Base-by-base conservation (phyloP, 352 stramenopile species). In the Blastocystis sp. region DNA sequence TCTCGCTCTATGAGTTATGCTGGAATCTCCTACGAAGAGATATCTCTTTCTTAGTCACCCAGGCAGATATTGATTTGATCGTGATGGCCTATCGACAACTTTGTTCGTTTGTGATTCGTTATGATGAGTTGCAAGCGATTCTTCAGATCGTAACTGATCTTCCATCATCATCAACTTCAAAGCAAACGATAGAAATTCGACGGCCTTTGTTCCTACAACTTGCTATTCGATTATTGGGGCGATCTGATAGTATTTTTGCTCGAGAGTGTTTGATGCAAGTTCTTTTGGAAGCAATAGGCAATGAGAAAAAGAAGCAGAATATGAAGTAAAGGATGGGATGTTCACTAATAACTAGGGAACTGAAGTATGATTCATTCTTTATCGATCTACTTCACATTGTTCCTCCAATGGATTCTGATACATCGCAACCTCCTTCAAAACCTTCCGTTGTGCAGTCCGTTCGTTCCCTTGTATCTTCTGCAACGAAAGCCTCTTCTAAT, bases 321-420 rank as follows among this genome's bases (percentile, higher is more conserved):
- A 73, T 73, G 63, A 73, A 73, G 63, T 47, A 59, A n/a, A 59
- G 13, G 0, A 13, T 1, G 20, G 20, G 50, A 59, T n/a, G 13
- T n/a, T 13, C 50, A n/a, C 50, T 59, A 59, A 59, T 2, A n/a
- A 13, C 0, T n/a, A 59, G 50, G 20, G 50, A 8, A 11, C 41
- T 73, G n/a, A 73, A 73, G 63, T 73, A 73, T 37, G 63, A 73
- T 39, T 16, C 24, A 7, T 73, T 73, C 63, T 73, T 73, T 37
- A 34, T 45, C 1, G 63, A 73, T 73, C 13, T 73, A 26, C 63
- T 73, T 39, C 30, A 8, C 20, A 26, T 73, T 16, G 63, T 73
- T 37, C 63, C 63, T 7, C 30, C 24, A 20, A 43, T 43, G 63
- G 63, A 73, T n/a, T 18, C n/a, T 37, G 63, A 73, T 8, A 43